These are phyloP conservation scores for Adansonia rubrostipa DNA, from an alignment of 441 rosid genomes.

Conservation along the genomic window DNA sequence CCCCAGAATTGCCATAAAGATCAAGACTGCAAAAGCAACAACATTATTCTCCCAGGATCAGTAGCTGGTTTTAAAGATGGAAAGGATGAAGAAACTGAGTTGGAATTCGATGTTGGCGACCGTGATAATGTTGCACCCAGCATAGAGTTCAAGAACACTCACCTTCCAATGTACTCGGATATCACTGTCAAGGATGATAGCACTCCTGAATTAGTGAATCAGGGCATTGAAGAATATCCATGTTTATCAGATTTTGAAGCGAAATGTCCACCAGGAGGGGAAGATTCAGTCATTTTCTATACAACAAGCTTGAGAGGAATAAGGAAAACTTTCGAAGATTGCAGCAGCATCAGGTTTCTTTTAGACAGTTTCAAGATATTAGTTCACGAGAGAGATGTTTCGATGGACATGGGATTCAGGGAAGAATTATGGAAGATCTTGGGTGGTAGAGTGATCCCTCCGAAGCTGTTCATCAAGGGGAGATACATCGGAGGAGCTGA, in stretches of 20 bases:
- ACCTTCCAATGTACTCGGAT: constrained; percentile 27
- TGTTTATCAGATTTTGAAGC: constrained; percentile 50
- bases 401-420: constrained; percentile 71
- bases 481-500: constrained; percentile 90
- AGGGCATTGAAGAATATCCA: constrained; percentile 22
- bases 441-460: constrained; percentile 65
- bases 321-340: constrained; percentile 81
- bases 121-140: constrained; percentile 30
- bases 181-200: background rate
- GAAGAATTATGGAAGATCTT: constrained; percentile 73
- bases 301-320: constrained; percentile 81
- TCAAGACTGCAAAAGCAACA: constrained; percentile 27
- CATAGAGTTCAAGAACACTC: constrained; percentile 33
- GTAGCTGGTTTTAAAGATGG: constrained; percentile 10
- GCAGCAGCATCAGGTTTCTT: constrained; percentile 61
- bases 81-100: constrained; percentile 38
- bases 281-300: constrained; percentile 66
- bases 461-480: constrained; percentile 79
- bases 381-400: constrained; percentile 74
- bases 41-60: constrained; percentile 27
- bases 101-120: constrained; percentile 26
- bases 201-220: background rate
- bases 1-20: constrained; percentile 28
- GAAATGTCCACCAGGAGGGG: constrained; percentile 75
- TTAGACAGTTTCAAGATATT: constrained; percentile 59